Evolutionary conservation across 148 eudicot species (phyloP), one percentile per base, ranked within the genome.

Genomic region (Euryodendron excelsum): DNA sequence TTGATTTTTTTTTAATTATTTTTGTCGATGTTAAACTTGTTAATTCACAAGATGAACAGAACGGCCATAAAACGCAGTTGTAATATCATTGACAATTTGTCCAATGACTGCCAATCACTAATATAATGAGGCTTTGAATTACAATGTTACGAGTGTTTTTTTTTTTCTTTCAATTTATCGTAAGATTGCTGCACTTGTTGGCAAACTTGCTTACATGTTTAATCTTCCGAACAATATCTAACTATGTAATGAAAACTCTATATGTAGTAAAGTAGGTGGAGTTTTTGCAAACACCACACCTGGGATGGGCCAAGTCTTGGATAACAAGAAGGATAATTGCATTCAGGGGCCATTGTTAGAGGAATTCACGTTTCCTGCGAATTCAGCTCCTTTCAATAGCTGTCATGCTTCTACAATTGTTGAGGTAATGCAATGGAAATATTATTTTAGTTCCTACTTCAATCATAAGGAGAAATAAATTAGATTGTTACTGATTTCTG

Each of bases 381-480:
- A 90, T 34, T 88, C 93, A 6, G 84, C 85, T 52, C 90, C 94
- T 27, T 96, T 96, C 78, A 86, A 80, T 18, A 91, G 87, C 76
- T 96, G 99, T 68, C 99, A 96, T 82, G 98, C 99, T 78, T 93
- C 99, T 69, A 91, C 98, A 52, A 91, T 93, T 69, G 94, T 93
- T 58, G 97, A 96, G 97, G 99, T n/a, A n/a, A n/a, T n/a, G n/a
- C 21, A 47, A 10, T 37, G 30, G 33, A 52, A 72, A 8, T 10
- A 39, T 14, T 21, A 11, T 20, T 75, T 34, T 63, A 20, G 37
- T 65, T 30, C 28, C 55, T 8, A 31, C 44, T 65, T 20, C 5
- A 41, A 21, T 41, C 27, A 8, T 69, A 28, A 15, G 33, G 9
- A 13, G 27, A 30, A 41, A 18, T 28, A 6, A 30, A 2, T 56